phyloP scores from a whole-genome alignment of 768 basidiomycete species.

The Mrakia gelida region DNA sequence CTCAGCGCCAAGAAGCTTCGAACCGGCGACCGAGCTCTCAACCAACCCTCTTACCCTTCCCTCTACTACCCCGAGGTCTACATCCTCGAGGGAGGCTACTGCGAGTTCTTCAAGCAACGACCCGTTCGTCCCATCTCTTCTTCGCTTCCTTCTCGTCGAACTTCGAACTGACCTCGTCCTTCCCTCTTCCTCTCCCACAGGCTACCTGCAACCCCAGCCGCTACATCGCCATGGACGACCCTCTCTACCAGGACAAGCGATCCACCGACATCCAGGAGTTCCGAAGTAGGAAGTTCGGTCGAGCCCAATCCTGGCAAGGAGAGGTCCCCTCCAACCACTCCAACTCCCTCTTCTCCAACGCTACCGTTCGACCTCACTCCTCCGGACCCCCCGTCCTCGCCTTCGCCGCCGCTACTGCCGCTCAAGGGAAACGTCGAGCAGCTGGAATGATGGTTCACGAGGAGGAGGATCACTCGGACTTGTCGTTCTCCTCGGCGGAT shows the following conservation, averaged over 20 bases:
- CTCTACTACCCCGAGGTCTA: conserved; percentile 96
- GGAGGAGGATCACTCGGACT: conserved; percentile 28
- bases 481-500: conserved; percentile 13
- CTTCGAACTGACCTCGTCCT: neutral
- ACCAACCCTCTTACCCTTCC: conserved; percentile 79
- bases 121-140: conserved; percentile 42
- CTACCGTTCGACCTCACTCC: conserved; percentile 22
- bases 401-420: conserved; percentile 24
- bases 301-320: conserved; percentile 32
- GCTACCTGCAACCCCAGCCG: conserved; percentile 63
- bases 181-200: conserved; percentile 1
- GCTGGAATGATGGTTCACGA: conserved; percentile 6
- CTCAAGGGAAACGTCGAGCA: conserved; percentile 20
- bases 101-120: conserved; percentile 70
- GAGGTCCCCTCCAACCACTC: neutral
- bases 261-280: conserved; percentile 29
- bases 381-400: conserved; percentile 18
- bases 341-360: conserved; percentile 10
- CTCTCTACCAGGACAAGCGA: conserved; percentile 56
- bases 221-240: conserved; percentile 95
- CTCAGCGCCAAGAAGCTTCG: conserved; percentile 86
- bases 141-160: too few species aligned
- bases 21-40: conserved; percentile 80
- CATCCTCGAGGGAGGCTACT: conserved; percentile 94
- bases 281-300: conserved; percentile 26